A percentile compares a stretch with the other conserved stretches of the same genome.
Conservation (phyloP, 768 basidiomycete genomes). For the Naganishia kalamii region DNA sequence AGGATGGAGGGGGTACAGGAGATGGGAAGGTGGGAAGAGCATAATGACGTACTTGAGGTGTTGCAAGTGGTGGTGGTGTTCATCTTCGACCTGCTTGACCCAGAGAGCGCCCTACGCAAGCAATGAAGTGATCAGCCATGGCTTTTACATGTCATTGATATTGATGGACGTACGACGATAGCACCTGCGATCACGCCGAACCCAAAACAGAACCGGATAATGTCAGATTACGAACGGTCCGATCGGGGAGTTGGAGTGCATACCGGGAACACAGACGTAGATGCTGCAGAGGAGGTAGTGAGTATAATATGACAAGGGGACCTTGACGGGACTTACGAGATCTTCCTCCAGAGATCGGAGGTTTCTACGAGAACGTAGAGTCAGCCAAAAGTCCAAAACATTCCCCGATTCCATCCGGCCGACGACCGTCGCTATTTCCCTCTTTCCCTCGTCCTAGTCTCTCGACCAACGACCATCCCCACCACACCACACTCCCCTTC, state of each 20-base stretch:
- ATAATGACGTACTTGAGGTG: conserved; percentile 36
- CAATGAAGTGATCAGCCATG: not conserved
- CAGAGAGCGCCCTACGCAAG: conserved; percentile 29
- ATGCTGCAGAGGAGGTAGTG: conserved; percentile 18
- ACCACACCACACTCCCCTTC: not conserved
- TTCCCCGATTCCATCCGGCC: not conserved
- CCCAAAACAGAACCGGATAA: not conserved
- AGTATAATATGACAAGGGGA: not conserved
- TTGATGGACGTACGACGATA: conserved; percentile 28
- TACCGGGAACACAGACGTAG: conserved; percentile 44
- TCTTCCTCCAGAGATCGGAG: conserved; percentile 44
- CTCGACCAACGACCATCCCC: not conserved
- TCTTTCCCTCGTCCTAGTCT: not conserved
- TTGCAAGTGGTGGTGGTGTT: conserved; percentile 41
- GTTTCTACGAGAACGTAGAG: conserved; percentile 29
- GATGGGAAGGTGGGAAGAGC: no score
- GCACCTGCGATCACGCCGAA: conserved; percentile 7
- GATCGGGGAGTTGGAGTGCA: not conserved
- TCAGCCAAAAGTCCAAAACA: not conserved
- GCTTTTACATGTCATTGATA: not conserved
- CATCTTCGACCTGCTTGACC: conserved; percentile 42
- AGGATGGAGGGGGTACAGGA: no score
- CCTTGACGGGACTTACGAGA: conserved; percentile 23
- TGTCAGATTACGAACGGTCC: not conserved
- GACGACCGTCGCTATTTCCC: not conserved